Base-by-base conservation (phyloP, 2,329 filamentous ascomycete genomes). In the Diaporthe sp. region DNA sequence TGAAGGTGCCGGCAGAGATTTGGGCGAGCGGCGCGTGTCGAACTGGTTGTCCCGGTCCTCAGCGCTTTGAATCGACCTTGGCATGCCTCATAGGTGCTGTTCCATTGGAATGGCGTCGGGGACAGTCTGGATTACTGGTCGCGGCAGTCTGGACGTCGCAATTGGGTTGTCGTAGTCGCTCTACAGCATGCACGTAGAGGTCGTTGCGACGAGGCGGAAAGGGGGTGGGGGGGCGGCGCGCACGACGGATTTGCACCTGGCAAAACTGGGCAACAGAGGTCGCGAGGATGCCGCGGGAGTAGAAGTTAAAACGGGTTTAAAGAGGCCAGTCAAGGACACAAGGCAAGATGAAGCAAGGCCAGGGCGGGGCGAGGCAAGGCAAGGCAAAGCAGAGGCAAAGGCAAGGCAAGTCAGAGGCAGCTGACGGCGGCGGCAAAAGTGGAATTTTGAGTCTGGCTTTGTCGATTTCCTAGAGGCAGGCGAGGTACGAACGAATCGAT, bases 81-180 rank as follows among this genome's bases (percentile, higher is more conserved):
- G 73, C 75, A 76, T 76, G 63, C 75, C 73, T 76, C 75, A 75
- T 74, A 70, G 70, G 75, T 56, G 75, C 70, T 42, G 47, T 71
- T 68, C 47, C 73, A 74, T 75, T 37, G 39, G 56, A 39, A 39
- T 55, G 4, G 39, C 32, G 51, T 47, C 56, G 47, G 17, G 32
- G 42, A 50, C 19, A 50, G 44, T 39, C 32, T 53, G 47, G 3
- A 53, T 8, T 53, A 30, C 12, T 22, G 44, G 63, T 47, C 32
- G 63, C 30, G 50, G 61, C 59, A 27, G 50, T 47, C 4, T 42
- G 42, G 44, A 59, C 56, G 27, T 61, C 37, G 55, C 32, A 27
- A 35, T 61, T 69, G 71, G 53, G 47, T 39, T 42, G n/a, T 72
- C 47, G 55, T 55, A 6, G 35, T 65, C 47, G 66, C 51, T 71